Conservation (phyloP, 2,329 filamentous ascomycete genomes). For the Cercospora brassicicola region DNA sequence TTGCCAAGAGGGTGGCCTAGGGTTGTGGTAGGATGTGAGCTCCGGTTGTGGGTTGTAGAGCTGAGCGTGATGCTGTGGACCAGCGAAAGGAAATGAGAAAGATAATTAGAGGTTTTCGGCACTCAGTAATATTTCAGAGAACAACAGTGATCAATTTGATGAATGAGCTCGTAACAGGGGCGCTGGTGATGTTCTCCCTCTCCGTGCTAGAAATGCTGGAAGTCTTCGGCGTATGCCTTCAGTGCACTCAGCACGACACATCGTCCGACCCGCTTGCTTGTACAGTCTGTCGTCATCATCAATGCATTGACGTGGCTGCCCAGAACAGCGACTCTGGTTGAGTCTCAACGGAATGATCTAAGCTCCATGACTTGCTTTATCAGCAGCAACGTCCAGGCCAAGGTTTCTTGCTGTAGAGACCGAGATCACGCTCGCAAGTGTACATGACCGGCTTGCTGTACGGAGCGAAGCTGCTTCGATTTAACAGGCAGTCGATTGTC, state of each 20-base stretch:
- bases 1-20: constrained; percentile 22
- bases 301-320: background rate
- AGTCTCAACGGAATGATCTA: background rate
- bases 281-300: background rate
- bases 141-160: background rate
- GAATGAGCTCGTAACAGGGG: background rate
- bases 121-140: background rate
- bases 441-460: background rate
- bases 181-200: background rate
- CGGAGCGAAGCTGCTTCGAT: background rate
- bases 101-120: background rate
- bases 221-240: background rate
- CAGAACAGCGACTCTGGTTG: background rate
- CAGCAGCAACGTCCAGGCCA: background rate
- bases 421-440: background rate
- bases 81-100: background rate
- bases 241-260: background rate
- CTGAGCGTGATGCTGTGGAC: background rate
- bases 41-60: background rate
- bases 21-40: background rate
- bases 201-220: background rate
- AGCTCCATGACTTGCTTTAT: background rate
- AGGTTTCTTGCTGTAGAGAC: background rate
- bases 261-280: background rate
- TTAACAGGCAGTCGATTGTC: background rate